These are phyloP conservation scores for Naganishia sp. DNA, from an alignment of 1,284 basidiomycete species.

Conservation along the genomic window DNA sequence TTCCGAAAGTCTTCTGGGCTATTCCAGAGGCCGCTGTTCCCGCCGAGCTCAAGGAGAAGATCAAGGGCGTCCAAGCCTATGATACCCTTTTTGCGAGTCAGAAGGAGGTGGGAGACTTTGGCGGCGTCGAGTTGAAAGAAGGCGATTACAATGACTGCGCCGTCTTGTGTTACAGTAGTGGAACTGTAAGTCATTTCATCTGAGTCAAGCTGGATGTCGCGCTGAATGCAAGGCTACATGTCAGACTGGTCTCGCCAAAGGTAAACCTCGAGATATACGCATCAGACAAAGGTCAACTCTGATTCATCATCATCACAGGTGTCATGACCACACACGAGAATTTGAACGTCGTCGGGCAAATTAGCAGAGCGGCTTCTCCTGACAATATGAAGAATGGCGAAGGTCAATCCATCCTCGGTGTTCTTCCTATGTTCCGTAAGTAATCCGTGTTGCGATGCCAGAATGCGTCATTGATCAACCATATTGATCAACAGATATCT, in stretches of 20 bases:
- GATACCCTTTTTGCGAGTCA: slow-evolving; percentile 46
- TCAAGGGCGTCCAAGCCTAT: slow-evolving; percentile 40
- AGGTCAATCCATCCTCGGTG: slow-evolving; percentile 26
- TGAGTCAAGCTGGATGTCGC: background rate
- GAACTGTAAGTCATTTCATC: slow-evolving; percentile 36
- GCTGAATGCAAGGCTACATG: background rate
- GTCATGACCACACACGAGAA: slow-evolving; percentile 30
- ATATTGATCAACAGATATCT: slow-evolving; percentile 53
- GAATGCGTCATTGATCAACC: too few species aligned
- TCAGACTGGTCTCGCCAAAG: slow-evolving; percentile 27
- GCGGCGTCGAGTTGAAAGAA: slow-evolving; percentile 54
- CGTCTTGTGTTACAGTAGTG: slow-evolving; percentile 35
- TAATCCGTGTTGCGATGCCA: slow-evolving; percentile 59
- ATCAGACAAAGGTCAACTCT: background rate
- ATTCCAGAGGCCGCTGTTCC: slow-evolving; percentile 15
- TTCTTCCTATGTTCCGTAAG: slow-evolving; percentile 34
- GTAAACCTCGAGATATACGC: background rate
- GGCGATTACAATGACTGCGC: slow-evolving; percentile 45
- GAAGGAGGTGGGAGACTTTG: slow-evolving; percentile 63
- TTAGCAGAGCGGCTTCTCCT: slow-evolving; percentile 22
- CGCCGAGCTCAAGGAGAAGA: slow-evolving; percentile 32
- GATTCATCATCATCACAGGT: background rate
- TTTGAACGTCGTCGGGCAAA: slow-evolving; percentile 22
- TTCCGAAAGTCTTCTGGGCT: slow-evolving; percentile 47
- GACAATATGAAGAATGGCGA: slow-evolving; percentile 14